A percentile compares a stretch with the other conserved stretches of the same genome.
phyloP scores from a whole-genome alignment of 2,329 filamentous ascomycete species.

The Endoconidiophora polonica region DNA sequence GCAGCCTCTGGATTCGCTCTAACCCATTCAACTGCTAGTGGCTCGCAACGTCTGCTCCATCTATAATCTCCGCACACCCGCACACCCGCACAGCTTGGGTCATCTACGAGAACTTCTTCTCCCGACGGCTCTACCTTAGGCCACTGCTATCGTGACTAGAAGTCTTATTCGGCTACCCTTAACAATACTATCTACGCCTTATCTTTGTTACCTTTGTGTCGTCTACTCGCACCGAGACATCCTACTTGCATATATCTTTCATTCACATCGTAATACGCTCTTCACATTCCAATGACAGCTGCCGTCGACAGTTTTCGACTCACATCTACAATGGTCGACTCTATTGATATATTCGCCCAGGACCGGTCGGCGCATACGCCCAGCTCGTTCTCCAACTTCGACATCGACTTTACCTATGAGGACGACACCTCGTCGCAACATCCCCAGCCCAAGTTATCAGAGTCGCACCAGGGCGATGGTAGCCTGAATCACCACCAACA shows the following conservation, averaged over 20 bases:
- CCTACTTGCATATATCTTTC: neutral
- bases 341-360: constrained; percentile 9
- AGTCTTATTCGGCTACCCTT: neutral
- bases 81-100: too few species aligned
- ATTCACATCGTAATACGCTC: neutral
- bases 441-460: neutral
- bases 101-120: too few species aligned
- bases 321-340: constrained; percentile 5
- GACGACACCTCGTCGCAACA: constrained; percentile 15
- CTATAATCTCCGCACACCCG: too few species aligned
- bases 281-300: constrained; percentile 7
- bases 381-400: constrained; percentile 4
- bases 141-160: too few species aligned
- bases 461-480: constrained; percentile 15
- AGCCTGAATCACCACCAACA: neutral
- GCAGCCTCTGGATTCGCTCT: neutral
- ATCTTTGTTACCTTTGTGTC: neutral
- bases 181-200: neutral
- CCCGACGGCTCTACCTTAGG: too few species aligned
- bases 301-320: constrained; percentile 8
- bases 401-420: constrained; percentile 12
- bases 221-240: neutral
- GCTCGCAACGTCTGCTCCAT: too few species aligned
- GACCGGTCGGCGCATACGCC: constrained; percentile 8
- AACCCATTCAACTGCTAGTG: too few species aligned